Evolutionary conservation across 768 basidiomycete genomes (phyloP), one percentile per base, ranked within the genome.

Genomic region (Lactarius pseudohatsudake): DNA sequence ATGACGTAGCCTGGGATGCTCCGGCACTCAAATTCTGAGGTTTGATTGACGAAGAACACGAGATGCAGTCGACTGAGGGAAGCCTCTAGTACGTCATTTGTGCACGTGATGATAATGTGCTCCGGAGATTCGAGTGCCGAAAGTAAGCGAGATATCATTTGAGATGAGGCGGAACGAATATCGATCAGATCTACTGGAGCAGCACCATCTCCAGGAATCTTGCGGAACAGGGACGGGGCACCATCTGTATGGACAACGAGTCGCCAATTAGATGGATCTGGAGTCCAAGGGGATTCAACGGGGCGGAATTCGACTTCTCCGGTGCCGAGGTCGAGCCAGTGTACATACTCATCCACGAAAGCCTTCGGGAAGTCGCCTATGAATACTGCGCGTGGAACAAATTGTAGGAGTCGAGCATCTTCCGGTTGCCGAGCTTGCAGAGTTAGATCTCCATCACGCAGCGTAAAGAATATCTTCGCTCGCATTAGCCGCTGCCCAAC

Each of bases 301-400:
- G 45, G 45, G 45, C 45, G 70, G 45, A 80, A 75, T 67, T 77
- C 77, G 13, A 79, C 67, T 7, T 56, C 55, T 40, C 57, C 53
- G 41, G 38, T 38, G 38, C 59, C 36, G 32, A 77, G n/a, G 47
- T 75, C 50, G 62, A 80, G 67, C 79, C 79, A 80, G 67, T 79
- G 79, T 67, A 47, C n/a, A 13, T 5, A 47, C n/a, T 47, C 45
- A 4, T 47, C 45, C 4, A 47, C 45, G 3, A 40, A 79, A 72
- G 20, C 69, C 50, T 30, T 53, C 10, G 79, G 79, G 9, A 79
- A 65, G 63, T 79, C 78, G 10, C 59, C 65, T 4, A 30, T 43
- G 34, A 81, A 70, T 34, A 69, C 59, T 7, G 55, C 38, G 36
- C 72, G 72, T 11, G 79, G 80, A 64, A 81, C 72, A 7, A 79